phyloP scores from a whole-genome alignment of 2,329 filamentous ascomycete species.

The Alternaria solani region DNA sequence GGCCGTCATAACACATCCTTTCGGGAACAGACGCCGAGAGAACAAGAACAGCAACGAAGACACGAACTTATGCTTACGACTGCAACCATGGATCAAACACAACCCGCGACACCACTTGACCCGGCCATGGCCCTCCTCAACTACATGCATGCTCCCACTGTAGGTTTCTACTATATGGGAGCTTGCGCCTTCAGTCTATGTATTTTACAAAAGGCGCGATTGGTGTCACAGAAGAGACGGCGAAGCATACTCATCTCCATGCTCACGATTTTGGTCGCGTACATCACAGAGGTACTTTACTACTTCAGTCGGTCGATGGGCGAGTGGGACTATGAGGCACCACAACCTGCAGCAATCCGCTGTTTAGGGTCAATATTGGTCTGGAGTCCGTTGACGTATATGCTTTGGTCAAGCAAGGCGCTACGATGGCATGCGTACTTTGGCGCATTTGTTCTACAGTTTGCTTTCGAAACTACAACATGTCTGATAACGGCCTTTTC shows the following conservation, averaged over 20 bases:
- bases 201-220: conserved; percentile 41
- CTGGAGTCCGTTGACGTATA: conserved; percentile 39
- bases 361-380: conserved; percentile 47
- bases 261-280: conserved; percentile 28
- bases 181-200: conserved; percentile 38
- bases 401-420: conserved; percentile 31
- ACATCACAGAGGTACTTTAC: conserved; percentile 44
- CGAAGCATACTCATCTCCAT: conserved; percentile 28
- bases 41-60: not conserved
- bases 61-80: conserved; percentile 2
- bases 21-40: not conserved
- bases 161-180: conserved; percentile 43
- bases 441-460: conserved; percentile 44
- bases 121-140: conserved; percentile 41
- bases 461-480: conserved; percentile 41
- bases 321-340: conserved; percentile 40
- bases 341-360: conserved; percentile 44
- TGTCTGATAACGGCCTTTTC: conserved; percentile 36
- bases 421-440: conserved; percentile 47
- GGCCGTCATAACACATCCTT: not conserved
- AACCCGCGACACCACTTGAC: conserved; percentile 18
- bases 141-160: conserved; percentile 45
- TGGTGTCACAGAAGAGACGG: conserved; percentile 34
- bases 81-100: conserved; percentile 20
- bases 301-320: conserved; percentile 43